Evolutionary conservation across 2,329 filamentous ascomycete species (phyloP).

Genomic region (Rhinocladiella similis): DNA sequence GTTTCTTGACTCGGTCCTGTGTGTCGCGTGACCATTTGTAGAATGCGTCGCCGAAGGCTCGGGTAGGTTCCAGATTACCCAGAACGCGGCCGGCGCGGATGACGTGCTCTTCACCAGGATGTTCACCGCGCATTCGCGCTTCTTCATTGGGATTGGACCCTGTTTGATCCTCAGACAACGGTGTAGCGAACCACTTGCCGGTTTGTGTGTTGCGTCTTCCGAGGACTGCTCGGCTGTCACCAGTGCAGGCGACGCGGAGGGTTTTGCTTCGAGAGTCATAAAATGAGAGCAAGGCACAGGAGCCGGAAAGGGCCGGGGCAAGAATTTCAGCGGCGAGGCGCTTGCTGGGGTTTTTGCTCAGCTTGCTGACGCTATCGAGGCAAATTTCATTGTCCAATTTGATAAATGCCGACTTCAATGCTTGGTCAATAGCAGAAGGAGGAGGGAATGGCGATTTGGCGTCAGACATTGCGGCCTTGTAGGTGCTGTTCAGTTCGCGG

Average conservation of each 20-base stretch:
- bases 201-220: conserved; percentile 69
- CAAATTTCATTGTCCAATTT: conserved; percentile 92
- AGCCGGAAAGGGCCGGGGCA: conserved; percentile 92
- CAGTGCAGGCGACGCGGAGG: conserved; percentile 90
- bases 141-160: conserved; percentile 84
- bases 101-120: conserved; percentile 80
- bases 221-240: conserved; percentile 92
- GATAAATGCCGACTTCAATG: conserved; percentile 89
- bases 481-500: conserved; percentile 87
- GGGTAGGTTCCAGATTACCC: conserved; percentile 85
- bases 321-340: conserved; percentile 87
- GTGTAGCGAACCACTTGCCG: conserved; percentile 90
- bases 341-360: conserved; percentile 85
- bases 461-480: conserved; percentile 67
- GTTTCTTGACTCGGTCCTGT: conserved; percentile 75
- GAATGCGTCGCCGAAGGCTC: conserved; percentile 92
- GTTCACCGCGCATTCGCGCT: conserved; percentile 76
- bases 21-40: conserved; percentile 95
- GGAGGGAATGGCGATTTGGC: conserved; percentile 63
- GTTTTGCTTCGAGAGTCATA: conserved; percentile 88
- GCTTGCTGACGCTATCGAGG: conserved; percentile 86
- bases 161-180: conserved; percentile 91
- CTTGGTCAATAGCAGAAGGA: conserved; percentile 78
- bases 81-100: conserved; percentile 87
- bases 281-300: conserved; percentile 92